Conservation (phyloP, 2,329 filamentous ascomycete species). For the Colletotrichum sp. region DNA sequence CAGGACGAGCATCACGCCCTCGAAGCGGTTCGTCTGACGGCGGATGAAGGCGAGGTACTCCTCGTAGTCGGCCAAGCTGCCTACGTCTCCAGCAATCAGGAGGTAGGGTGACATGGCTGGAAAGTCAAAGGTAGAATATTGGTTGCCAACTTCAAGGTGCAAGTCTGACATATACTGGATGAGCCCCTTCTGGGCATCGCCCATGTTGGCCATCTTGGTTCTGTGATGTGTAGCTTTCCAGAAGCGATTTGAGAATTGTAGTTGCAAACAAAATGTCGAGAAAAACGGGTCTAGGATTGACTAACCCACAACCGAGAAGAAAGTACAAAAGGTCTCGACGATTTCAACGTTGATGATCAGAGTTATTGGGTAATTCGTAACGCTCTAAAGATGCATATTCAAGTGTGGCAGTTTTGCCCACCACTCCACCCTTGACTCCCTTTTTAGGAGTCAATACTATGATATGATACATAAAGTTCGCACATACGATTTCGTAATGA, state of each 20-base stretch:
- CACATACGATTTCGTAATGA: constrained; percentile 12
- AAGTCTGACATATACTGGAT: constrained; percentile 56
- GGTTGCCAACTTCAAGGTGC: constrained; percentile 51
- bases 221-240: background rate
- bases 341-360: background rate
- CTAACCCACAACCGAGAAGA: background rate
- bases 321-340: background rate
- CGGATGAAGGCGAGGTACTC: constrained; percentile 48
- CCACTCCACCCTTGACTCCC: background rate
- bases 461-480: constrained; percentile 12
- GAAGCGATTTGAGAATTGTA: background rate
- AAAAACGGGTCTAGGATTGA: background rate
- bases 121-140: constrained; percentile 48
- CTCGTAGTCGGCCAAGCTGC: constrained; percentile 51
- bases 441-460: background rate
- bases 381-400: background rate
- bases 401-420: background rate
- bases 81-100: constrained; percentile 55
- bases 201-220: background rate
- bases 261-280: background rate
- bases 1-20: constrained; percentile 50
- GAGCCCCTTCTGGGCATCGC: background rate
- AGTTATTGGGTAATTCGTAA: background rate
- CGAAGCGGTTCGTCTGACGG: constrained; percentile 43
- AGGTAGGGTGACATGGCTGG: constrained; percentile 45